Evolutionary conservation across 78 protist genomes (phyloP).

Genomic region (slime mould (Dictyostelium discoideum)): DNA sequence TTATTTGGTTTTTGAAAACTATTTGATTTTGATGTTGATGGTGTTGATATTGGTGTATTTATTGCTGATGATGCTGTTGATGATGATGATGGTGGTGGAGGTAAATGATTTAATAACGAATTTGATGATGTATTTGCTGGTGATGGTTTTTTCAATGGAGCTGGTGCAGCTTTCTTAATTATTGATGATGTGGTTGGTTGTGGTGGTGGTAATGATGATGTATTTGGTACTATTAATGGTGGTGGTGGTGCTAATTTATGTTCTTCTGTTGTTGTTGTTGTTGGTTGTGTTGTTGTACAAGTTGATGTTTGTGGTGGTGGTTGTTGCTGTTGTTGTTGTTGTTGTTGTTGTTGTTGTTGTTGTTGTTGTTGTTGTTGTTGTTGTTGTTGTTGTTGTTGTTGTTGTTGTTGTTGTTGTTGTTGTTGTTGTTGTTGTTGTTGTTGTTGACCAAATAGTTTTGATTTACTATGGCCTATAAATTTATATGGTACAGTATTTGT

Average conservation of each 20-base stretch:
- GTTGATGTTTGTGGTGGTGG: neutral
- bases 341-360: neutral
- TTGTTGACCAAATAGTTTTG: neutral
- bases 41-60: neutral
- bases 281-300: neutral
- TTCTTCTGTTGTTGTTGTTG: neutral
- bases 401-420: neutral
- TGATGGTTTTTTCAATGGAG: neutral
- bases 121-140: conserved; percentile 3
- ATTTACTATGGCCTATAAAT: neutral
- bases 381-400: neutral
- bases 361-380: neutral
- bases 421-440: neutral
- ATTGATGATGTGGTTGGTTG: neutral
- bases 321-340: neutral
- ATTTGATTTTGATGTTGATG: neutral
- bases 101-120: neutral
- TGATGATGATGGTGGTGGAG: neutral
- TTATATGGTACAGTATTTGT: neutral
- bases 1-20: neutral
- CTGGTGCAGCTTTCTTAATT: neutral
- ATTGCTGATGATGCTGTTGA: neutral
- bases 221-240: neutral
- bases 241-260: neutral
- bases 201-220: neutral